Percentiles rank a stretch among this genome's conserved stretches.
These are phyloP conservation scores for Curvularia sp. DNA, from an alignment of 2,329 filamentous ascomycete species.

Conservation along the genomic window DNA sequence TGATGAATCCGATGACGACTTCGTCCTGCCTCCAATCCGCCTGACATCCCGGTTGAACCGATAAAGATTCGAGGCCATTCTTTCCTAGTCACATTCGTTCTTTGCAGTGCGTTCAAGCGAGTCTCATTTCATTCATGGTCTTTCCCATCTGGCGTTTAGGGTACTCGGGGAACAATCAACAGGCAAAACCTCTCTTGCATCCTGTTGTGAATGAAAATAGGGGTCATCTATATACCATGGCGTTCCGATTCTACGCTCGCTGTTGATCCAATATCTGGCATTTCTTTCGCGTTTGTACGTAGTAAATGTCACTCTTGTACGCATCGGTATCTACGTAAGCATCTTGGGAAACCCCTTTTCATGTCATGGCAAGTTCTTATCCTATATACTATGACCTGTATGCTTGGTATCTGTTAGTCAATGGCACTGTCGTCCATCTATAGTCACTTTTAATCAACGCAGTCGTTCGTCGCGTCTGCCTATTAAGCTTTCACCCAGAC, in stretches of 20 bases:
- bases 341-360: not conserved
- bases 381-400: not conserved
- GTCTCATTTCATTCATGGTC: slow-evolving; percentile 21
- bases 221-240: slow-evolving; percentile 2
- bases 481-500: not conserved
- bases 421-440: not conserved
- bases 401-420: not conserved
- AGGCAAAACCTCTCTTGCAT: not conserved
- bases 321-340: not conserved
- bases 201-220: slow-evolving; percentile 11
- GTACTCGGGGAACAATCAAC: not conserved
- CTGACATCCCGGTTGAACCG: slow-evolving; percentile 41
- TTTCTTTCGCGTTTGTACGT: not conserved
- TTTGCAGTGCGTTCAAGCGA: slow-evolving; percentile 42
- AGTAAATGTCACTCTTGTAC: not conserved
- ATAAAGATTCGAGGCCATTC: slow-evolving; percentile 3
- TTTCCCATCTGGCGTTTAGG: slow-evolving; percentile 19
- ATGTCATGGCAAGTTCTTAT: not conserved
- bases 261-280: not conserved
- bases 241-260: not conserved
- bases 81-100: slow-evolving; percentile 11
- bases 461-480: not conserved
- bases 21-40: slow-evolving; percentile 48
- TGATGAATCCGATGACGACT: slow-evolving; percentile 42
- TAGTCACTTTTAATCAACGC: not conserved